A percentile compares a stretch with the other conserved stretches of the same genome.
phyloP scores from a whole-genome alignment of 148 eudicot species.

The Rhododendron ferrugineum region DNA sequence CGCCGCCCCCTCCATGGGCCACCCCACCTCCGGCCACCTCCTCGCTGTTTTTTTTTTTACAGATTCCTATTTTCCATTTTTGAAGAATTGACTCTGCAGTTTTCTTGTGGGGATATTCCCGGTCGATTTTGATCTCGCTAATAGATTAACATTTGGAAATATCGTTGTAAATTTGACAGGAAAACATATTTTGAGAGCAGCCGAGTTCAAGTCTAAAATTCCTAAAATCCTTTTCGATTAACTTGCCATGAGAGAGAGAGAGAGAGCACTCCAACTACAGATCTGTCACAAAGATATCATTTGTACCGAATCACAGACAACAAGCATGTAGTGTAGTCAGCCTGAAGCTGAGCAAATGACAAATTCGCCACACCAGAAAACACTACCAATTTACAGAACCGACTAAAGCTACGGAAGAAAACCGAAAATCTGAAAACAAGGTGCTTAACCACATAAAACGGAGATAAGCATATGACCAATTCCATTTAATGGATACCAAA shows the following conservation, averaged over 20 bases:
- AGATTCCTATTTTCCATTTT: background rate
- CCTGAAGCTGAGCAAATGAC: slow-evolving; percentile 27
- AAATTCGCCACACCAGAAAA: background rate
- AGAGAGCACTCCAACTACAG: too few species aligned
- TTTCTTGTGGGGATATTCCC: background rate
- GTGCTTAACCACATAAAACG: slow-evolving; percentile 2
- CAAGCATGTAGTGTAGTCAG: slow-evolving; percentile 26
- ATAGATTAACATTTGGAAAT: background rate
- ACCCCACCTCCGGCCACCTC: background rate
- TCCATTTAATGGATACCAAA: slow-evolving; percentile 4
- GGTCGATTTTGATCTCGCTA: background rate
- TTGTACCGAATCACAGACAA: background rate
- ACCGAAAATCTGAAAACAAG: slow-evolving; percentile 10
- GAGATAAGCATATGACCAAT: background rate
- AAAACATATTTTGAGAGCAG: background rate
- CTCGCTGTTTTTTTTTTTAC: background rate
- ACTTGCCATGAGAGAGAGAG: background rate
- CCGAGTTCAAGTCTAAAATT: too few species aligned
- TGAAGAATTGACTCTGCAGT: background rate
- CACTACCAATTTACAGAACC: slow-evolving; percentile 15
- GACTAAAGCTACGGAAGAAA: background rate
- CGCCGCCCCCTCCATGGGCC: background rate
- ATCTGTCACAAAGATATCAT: background rate
- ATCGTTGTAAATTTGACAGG: background rate
- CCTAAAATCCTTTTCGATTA: too few species aligned